Conservation (phyloP, 768 basidiomycete genomes). For the Kwoniella bestiolae region DNA sequence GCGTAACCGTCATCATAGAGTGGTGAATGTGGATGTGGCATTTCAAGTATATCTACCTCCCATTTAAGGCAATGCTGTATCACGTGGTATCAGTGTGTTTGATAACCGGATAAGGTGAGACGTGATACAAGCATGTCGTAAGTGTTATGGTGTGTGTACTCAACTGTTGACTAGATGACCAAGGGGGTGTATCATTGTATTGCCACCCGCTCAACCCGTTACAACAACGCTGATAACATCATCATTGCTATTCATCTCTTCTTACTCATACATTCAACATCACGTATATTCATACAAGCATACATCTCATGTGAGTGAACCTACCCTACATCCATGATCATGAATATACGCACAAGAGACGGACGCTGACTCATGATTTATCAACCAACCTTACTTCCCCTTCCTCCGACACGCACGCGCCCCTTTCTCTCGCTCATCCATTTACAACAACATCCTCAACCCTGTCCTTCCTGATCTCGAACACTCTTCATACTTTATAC, state of each 20-base stretch:
- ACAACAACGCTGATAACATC: background rate
- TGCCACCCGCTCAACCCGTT: slow-evolving; percentile 15
- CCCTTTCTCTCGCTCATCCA: background rate
- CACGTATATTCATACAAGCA: background rate
- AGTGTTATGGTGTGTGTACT: background rate
- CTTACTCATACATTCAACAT: background rate
- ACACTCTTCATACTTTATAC: background rate
- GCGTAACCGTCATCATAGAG: slow-evolving; percentile 10
- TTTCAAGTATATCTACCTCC: background rate
- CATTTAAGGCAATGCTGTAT: background rate
- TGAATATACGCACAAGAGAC: background rate
- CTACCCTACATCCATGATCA: background rate
- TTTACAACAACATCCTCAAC: background rate
- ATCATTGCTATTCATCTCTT: background rate
- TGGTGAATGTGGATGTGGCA: background rate
- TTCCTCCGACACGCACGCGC: slow-evolving; percentile 21
- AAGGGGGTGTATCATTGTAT: background rate
- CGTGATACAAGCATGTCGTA: background rate
- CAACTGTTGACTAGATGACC: background rate
- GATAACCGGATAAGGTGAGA: background rate
- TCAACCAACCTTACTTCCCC: slow-evolving; percentile 7
- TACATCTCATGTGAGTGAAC: too few species aligned
- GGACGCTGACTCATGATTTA: background rate
- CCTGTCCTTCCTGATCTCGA: background rate
- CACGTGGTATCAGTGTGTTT: background rate